phyloP scores from a whole-genome alignment of 1,284 basidiomycete genomes.

The Kalmanozyma brasiliensis region DNA sequence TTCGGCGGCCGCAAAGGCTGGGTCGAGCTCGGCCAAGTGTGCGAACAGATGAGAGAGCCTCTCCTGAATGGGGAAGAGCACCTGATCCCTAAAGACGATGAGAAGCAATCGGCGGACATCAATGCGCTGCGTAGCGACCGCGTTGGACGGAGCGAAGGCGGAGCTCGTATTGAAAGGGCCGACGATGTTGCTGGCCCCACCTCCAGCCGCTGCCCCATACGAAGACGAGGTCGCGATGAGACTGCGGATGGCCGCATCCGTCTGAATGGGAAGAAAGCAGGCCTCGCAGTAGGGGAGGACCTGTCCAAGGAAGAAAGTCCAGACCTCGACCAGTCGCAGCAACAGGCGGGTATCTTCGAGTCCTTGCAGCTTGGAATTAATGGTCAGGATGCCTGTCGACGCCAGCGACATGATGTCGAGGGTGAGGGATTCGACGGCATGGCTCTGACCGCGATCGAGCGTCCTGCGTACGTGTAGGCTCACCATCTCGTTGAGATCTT shows the following conservation, averaged over 20 bases:
- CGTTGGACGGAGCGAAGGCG: constrained; percentile 18
- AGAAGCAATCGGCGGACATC: constrained; percentile 83
- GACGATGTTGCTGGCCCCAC: not conserved
- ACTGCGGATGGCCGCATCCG: constrained; percentile 58
- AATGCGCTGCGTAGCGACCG: constrained; percentile 69
- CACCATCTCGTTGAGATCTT: constrained; percentile 84
- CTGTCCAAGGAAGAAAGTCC: constrained; percentile 94
- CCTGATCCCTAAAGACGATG: constrained; percentile 79
- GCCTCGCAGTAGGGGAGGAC: constrained; percentile 87
- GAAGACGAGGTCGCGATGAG: constrained; percentile 34
- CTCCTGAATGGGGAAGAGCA: constrained; percentile 61
- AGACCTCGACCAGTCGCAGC: constrained; percentile 82
- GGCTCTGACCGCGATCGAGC: constrained; percentile 68
- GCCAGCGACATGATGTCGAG: constrained; percentile 84
- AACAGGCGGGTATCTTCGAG: constrained; percentile 74
- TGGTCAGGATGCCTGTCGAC: constrained; percentile 86
- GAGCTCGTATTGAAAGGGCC: constrained; percentile 18
- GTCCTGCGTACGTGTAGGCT: constrained; percentile 75
- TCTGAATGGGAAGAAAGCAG: constrained; percentile 70
- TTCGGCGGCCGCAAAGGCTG: constrained; percentile 22
- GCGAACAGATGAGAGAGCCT: constrained; percentile 52
- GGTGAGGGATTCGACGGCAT: constrained; percentile 74
- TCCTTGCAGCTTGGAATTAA: constrained; percentile 83
- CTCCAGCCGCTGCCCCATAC: constrained; percentile 9
- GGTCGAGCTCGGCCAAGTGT: constrained; percentile 47